Evolutionary conservation across 176 grass and related monocot genomes (phyloP).

Genomic region (Avena eriantha): DNA sequence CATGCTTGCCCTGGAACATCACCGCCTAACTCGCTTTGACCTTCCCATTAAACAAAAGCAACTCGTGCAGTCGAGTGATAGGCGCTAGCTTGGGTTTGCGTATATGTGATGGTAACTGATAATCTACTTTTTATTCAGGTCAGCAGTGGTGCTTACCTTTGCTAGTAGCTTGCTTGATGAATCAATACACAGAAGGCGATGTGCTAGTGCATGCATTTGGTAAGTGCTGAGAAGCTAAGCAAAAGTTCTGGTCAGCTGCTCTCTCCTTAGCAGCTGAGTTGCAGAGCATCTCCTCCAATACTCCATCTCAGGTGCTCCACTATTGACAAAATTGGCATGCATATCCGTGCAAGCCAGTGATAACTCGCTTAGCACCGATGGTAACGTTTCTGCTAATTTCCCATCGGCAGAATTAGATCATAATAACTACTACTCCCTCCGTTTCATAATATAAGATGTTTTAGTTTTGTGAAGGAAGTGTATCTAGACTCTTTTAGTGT

Average conservation of each 20-base stretch:
- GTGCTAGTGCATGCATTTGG: slow-evolving; percentile 38
- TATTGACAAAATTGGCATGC: background rate
- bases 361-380: background rate
- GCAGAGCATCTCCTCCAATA: background rate
- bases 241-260: slow-evolving; percentile 32
- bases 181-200: background rate
- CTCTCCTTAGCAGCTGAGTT: slow-evolving; percentile 10
- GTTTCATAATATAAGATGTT: no score
- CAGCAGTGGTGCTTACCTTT: slow-evolving; percentile 38
- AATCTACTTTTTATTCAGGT: slow-evolving; percentile 36
- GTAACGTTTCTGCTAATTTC: background rate
- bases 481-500: no score
- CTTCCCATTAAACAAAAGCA: background rate
- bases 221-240: slow-evolving; percentile 31
- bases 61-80: slow-evolving; percentile 21
- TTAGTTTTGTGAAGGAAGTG: no score
- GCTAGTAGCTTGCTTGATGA: background rate
- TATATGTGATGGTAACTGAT: slow-evolving; percentile 38
- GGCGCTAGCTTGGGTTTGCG: slow-evolving; percentile 28
- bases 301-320: slow-evolving; percentile 14
- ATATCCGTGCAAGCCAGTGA: background rate
- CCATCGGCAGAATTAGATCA: background rate
- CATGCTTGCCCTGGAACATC: background rate
- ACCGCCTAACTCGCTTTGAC: slow-evolving; percentile 39
- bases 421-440: no score